phyloP scores from a whole-genome alignment of 345 rosid species.

The Clarkia xantiana region DNA sequence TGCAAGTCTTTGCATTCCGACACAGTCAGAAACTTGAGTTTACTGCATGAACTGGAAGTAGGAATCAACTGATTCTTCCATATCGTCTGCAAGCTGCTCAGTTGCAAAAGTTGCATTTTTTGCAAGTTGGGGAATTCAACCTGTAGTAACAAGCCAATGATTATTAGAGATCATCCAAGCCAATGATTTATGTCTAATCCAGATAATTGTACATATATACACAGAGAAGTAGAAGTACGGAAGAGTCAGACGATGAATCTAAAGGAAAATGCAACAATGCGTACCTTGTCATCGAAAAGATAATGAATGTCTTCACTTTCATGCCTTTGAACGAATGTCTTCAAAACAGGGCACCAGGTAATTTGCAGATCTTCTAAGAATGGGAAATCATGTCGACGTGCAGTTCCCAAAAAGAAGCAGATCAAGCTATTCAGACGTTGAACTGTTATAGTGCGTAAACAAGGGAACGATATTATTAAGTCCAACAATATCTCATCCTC shows the following conservation, averaged over 20 bases:
- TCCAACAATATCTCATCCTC: not conserved
- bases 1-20: not conserved
- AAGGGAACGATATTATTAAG: rapidly evolving
- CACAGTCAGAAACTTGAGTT: not conserved
- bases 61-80: constrained; percentile 2
- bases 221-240: too few species aligned
- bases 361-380: not conserved
- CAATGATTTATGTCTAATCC: too few species aligned
- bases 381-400: not conserved
- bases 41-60: not conserved
- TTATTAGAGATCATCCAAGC: not conserved
- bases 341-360: not conserved
- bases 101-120: not conserved
- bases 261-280: too few species aligned
- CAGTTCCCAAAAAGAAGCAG: not conserved
- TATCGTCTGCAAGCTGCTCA: not conserved
- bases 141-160: not conserved
- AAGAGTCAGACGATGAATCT: too few species aligned
- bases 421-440: not conserved
- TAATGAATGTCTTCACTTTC: too few species aligned
- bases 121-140: not conserved
- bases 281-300: not conserved
- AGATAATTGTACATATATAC: too few species aligned
- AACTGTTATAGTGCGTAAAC: not conserved
- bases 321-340: not conserved